These are phyloP conservation scores for Rhizomucor pusillus DNA, from an alignment of 371 early-diverging fungal species.

Conservation along the genomic window DNA sequence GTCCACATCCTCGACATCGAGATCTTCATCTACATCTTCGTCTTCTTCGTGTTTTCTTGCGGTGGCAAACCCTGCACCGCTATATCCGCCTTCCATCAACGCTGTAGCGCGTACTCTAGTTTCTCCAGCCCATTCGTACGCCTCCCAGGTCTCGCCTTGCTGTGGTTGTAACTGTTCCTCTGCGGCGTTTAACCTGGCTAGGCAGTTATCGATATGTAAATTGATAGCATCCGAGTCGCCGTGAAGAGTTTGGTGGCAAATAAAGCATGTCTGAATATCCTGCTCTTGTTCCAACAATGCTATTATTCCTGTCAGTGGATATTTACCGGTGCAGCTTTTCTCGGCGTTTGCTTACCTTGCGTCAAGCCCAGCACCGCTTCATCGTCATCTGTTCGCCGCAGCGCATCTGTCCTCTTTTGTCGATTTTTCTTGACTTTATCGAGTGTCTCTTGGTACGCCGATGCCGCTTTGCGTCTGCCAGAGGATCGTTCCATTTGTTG, in stretches of 20 bases:
- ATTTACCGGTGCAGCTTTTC: too few relatives aligned
- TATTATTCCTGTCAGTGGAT: not conserved
- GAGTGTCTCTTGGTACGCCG: conserved; percentile 44
- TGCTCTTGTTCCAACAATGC: conserved; percentile 1
- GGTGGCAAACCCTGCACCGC: conserved; percentile 57
- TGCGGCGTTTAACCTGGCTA: conserved; percentile 29
- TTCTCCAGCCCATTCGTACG: conserved; percentile 85
- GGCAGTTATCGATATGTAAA: conserved; percentile 69
- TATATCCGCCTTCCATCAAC: conserved; percentile 80
- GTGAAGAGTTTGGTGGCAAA: conserved; percentile 64
- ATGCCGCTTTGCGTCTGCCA: conserved; percentile 30
- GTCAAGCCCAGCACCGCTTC: too few relatives aligned
- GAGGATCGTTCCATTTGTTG: conserved; percentile 41
- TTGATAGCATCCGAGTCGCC: conserved; percentile 64
- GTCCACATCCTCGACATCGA: conserved; percentile 80
- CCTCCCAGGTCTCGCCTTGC: conserved; percentile 47
- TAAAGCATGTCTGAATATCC: conserved; percentile 59
- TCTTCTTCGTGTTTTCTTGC: conserved; percentile 61
- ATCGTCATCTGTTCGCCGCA: conserved; percentile 14
- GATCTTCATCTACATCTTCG: conserved; percentile 73
- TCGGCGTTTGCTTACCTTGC: conserved; percentile 7
- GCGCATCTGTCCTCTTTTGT: conserved; percentile 14
- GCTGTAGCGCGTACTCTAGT: conserved; percentile 79
- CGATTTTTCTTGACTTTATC: conserved; percentile 41
- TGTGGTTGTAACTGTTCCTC: not conserved